A percentile compares a stretch with the other conserved stretches of the same genome.
These are phyloP conservation scores for Casuarina cunninghamiana DNA, from an alignment of 306 rosid species.

Conservation along the genomic window DNA sequence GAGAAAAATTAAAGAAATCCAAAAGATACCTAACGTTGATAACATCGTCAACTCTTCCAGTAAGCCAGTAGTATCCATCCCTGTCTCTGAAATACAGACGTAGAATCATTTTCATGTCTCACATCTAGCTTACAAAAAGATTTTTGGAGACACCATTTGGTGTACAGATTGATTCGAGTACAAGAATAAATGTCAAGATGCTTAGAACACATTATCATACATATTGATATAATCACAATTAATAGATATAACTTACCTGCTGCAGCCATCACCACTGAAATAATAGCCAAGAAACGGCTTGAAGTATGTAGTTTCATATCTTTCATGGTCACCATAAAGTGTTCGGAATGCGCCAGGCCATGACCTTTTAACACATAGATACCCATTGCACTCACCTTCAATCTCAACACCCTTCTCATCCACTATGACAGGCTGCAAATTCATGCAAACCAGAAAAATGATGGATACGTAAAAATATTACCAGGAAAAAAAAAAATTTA, in stretches of 20 bases:
- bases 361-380: constrained; percentile 78
- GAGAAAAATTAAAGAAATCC: constrained; percentile 9
- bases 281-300: constrained; percentile 95
- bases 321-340: constrained; percentile 91
- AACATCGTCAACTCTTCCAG: constrained; percentile 99
- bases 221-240: constrained; percentile 12
- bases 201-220: background rate
- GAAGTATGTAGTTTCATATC: constrained; percentile 96
- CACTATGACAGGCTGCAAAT: constrained; percentile 76
- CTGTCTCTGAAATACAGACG: constrained; percentile 72
- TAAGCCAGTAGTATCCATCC: constrained; percentile 97
- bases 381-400: constrained; percentile 94
- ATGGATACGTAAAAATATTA: constrained; percentile 17
- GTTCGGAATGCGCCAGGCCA: constrained; percentile 99
- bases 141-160: background rate
- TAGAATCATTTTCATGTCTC: constrained; percentile 18
- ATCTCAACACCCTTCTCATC: constrained; percentile 93
- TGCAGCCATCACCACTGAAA: constrained; percentile 98
- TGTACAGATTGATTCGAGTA: constrained; percentile 3
- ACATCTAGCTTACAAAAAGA: background rate
- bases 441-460: constrained; percentile 26
- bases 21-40: constrained; percentile 86
- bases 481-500: background rate
- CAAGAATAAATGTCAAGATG: constrained; percentile 15
- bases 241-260: constrained; percentile 50